Base-by-base conservation (phyloP, 2,329 filamentous ascomycete genomes). In the Cytospora schulzeri region DNA sequence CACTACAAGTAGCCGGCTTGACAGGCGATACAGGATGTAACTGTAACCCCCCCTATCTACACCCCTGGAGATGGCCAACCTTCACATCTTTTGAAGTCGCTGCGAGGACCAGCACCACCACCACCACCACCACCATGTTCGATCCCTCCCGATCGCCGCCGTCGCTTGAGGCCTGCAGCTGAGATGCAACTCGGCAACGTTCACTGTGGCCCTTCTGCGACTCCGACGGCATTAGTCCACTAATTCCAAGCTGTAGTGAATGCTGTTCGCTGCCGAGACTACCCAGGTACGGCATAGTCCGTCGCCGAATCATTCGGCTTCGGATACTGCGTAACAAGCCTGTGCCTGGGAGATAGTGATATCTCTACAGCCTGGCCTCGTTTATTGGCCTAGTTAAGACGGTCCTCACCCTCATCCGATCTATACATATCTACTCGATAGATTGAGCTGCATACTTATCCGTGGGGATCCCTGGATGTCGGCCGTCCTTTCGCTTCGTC, bases 21-120 rank as follows among this genome's bases (percentile, higher is more conserved):
- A 56, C 35, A 66, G 53, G 61, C 64, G 64, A 64, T 64, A 66
- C 61, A 64, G 45, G 19, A 57, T 66, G 57, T 29, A 54, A 61
- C 61, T 61, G 41, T 54, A 51, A 28, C 50, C 19, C 50, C 55
- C 57, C 48, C 22, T 15, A 53, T 17, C n/a, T 11, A 53, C 8
- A 50, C 52, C 38, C 41, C 28, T 62, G 52, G 22, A 51, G 12
- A 52, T 15, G 15, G 26, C 24, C 22, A 22, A 57, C 41, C 29
- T 53, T 31, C 38, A 55, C 53, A 51, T 12, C 24, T 54, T n/a
- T 31, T 45, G 62, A 48, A 11, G 26, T 31, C 53, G 45, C 53
- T 33, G 31, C 41, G 54, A 54, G 33, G 45, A 35, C 22, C 52
- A 55, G 12, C 54, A 56, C 60, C 59, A n/a, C n/a, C n/a, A n/a